Evolutionary conservation across 2,329 filamentous ascomycete species (phyloP).

Genomic region (Leptographium galeiforme): DNA sequence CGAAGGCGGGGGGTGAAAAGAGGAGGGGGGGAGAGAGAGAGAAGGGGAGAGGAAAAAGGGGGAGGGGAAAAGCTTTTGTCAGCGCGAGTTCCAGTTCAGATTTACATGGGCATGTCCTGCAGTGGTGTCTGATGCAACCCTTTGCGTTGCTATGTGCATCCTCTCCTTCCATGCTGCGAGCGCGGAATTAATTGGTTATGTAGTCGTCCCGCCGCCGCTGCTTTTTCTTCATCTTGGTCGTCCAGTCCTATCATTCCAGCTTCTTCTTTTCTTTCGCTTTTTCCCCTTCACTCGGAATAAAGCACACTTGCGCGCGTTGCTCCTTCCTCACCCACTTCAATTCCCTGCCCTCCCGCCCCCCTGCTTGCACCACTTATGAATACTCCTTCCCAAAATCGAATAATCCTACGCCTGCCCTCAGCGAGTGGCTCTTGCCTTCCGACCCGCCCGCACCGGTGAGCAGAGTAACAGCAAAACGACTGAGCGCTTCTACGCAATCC

Average conservation of each 20-base stretch:
- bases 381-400: not conserved
- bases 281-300: not conserved
- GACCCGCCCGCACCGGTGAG: slow-evolving; percentile 7
- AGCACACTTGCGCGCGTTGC: not conserved
- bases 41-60: too few species aligned
- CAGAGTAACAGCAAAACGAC: not conserved
- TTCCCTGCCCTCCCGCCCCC: not conserved
- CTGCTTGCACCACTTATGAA: not conserved
- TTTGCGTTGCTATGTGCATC: too few species aligned
- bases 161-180: too few species aligned
- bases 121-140: too few species aligned
- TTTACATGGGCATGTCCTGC: too few species aligned
- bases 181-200: too few species aligned
- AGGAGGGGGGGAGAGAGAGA: too few species aligned
- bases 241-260: not conserved
- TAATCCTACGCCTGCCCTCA: slow-evolving; percentile 1
- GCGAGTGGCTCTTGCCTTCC: slow-evolving; percentile 4
- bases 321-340: slow-evolving; percentile 4
- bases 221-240: not conserved
- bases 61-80: too few species aligned
- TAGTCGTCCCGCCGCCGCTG: not conserved
- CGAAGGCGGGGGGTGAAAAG: too few species aligned
- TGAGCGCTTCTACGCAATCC: not conserved
- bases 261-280: not conserved
- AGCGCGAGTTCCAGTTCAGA: too few species aligned